Evolutionary conservation across 345 rosid genomes (phyloP).

Genomic region (Citrus cavaleriei): DNA sequence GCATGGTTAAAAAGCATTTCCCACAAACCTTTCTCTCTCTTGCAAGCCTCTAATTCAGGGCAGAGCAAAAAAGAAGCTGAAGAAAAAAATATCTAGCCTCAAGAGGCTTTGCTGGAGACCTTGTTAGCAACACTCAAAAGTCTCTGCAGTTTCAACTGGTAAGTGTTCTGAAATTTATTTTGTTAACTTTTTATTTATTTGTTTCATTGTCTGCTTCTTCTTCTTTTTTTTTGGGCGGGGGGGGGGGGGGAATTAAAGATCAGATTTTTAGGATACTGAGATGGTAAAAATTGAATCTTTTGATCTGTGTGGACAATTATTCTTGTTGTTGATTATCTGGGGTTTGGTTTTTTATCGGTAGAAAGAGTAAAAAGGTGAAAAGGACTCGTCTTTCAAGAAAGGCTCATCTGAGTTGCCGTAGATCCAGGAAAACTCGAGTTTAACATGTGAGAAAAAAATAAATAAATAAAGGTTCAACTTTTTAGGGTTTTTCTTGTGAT

Average conservation of each 20-base stretch:
- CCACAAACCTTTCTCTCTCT: slow-evolving; percentile 10
- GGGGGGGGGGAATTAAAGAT: not conserved
- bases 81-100: not conserved
- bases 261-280: slow-evolving; percentile 10
- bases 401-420: slow-evolving; percentile 48
- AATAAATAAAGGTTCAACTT: slow-evolving; percentile 15
- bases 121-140: slow-evolving; percentile 5
- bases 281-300: not conserved
- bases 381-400: slow-evolving; percentile 22
- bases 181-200: not conserved
- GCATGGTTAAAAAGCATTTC: slow-evolving; percentile 16
- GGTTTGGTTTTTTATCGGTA: slow-evolving; percentile 15
- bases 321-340: not conserved
- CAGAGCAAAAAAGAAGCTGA: not conserved
- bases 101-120: slow-evolving; percentile 8
- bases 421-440: slow-evolving; percentile 47
- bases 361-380: slow-evolving; percentile 12
- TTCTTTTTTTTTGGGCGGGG: too few relatives aligned
- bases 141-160: slow-evolving; percentile 34
- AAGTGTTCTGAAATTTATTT: slow-evolving; percentile 1
- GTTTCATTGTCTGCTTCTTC: not conserved
- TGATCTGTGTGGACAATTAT: not conserved
- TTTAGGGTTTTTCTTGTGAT: slow-evolving; percentile 32
- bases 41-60: slow-evolving; percentile 6
- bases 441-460: slow-evolving; percentile 21